These are phyloP conservation scores for Tuber umbilicatum DNA, from an alignment of 495 filamentous ascomycete species.

Conservation along the genomic window DNA sequence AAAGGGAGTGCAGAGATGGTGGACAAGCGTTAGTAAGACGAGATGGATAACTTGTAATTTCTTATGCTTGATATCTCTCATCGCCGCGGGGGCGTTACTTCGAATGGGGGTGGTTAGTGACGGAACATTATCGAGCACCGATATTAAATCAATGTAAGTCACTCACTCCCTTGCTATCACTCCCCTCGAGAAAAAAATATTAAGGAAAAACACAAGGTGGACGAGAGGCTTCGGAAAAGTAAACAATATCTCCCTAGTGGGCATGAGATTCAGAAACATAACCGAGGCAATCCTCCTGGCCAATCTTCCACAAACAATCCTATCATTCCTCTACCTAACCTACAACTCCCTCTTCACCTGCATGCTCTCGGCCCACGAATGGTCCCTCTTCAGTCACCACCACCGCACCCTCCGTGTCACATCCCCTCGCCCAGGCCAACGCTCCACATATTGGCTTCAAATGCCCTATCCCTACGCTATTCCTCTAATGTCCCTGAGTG, in stretches of 20 bases:
- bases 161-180: background rate
- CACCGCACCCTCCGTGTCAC: constrained; percentile 38
- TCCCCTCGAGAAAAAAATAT: accelerated
- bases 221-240: constrained; percentile 7
- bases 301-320: constrained; percentile 46
- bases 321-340: constrained; percentile 42
- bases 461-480: constrained; percentile 45
- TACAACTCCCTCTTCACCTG: background rate
- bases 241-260: background rate
- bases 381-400: too few species aligned
- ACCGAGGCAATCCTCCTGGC: constrained; percentile 18
- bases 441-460: constrained; percentile 45
- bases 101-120: background rate
- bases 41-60: constrained; percentile 9
- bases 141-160: background rate
- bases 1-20: background rate
- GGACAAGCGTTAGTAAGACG: background rate
- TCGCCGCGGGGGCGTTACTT: background rate
- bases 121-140: background rate
- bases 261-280: constrained; percentile 21
- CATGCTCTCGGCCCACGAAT: too few species aligned
- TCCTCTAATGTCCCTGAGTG: constrained; percentile 38
- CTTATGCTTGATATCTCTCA: background rate
- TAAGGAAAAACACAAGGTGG: background rate
- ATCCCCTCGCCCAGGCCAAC: constrained; percentile 41